Conservation (phyloP, 2,329 filamentous ascomycete genomes). For the Aspergillus transmontanensis region DNA sequence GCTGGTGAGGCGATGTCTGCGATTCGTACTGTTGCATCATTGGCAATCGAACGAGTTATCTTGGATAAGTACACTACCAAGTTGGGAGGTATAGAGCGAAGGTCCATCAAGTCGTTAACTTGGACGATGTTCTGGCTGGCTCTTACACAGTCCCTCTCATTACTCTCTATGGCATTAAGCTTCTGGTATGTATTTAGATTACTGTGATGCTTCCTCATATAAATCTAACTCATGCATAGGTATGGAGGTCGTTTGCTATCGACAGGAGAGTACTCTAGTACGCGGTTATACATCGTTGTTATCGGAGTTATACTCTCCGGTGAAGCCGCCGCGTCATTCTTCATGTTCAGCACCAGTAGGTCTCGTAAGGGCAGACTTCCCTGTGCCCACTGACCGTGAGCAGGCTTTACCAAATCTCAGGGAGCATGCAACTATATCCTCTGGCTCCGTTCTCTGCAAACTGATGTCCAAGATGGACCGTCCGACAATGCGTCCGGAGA, state of each 20-base stretch:
- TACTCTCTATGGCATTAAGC: conserved; percentile 28
- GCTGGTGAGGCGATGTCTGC: conserved; percentile 51
- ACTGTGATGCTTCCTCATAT: too few relatives aligned
- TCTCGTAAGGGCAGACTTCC: background rate
- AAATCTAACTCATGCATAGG: background rate
- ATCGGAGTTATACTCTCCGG: conserved; percentile 68
- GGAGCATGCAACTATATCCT: conserved; percentile 8
- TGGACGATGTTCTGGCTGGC: conserved; percentile 27
- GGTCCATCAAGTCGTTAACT: conserved; percentile 19
- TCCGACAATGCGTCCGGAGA: background rate
- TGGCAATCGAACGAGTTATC: conserved; percentile 48
- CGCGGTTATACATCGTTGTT: conserved; percentile 61
- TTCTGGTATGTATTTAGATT: conserved; percentile 16
- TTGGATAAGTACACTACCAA: conserved; percentile 23
- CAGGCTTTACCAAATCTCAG: conserved; percentile 6
- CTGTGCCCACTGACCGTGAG: background rate
- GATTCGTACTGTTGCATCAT: conserved; percentile 50
- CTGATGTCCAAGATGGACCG: background rate
- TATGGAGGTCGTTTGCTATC: conserved; percentile 61
- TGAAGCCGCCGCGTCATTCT: conserved; percentile 67
- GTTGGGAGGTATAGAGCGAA: conserved; percentile 18
- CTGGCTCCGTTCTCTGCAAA: conserved; percentile 8
- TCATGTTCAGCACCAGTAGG: conserved; percentile 63
- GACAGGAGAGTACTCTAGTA: conserved; percentile 50
- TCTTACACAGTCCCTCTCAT: conserved; percentile 27